These are phyloP conservation scores for Nicotiana paniculata DNA, from an alignment of 257 asterid species.

Conservation along the genomic window DNA sequence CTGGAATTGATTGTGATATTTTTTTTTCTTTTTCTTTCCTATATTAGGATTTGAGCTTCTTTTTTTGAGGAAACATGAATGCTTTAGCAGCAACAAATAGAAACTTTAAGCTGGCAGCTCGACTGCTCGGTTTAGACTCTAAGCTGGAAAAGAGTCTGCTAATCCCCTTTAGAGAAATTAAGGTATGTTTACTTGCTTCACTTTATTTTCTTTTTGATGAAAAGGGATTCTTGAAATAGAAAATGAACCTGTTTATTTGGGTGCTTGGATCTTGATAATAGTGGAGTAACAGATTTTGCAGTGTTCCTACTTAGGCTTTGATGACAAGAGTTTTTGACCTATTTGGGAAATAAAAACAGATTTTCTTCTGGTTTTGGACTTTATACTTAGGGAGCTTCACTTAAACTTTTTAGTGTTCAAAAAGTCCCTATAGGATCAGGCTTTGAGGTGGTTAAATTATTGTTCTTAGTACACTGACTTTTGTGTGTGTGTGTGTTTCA, in stretches of 20 bases:
- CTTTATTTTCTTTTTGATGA: background rate
- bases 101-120: slow-evolving; percentile 82
- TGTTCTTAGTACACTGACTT: background rate
- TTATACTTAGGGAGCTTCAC: background rate
- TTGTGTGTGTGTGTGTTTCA: background rate
- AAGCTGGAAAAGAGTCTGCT: slow-evolving; percentile 82
- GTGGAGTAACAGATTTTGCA: background rate
- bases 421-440: background rate
- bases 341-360: background rate
- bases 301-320: background rate
- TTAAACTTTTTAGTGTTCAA: background rate
- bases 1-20: background rate
- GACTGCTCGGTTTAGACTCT: slow-evolving; percentile 79
- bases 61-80: slow-evolving; percentile 45
- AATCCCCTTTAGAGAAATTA: slow-evolving; percentile 90
- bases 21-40: background rate
- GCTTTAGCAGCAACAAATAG: slow-evolving; percentile 94
- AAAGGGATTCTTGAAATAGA: background rate
- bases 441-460: background rate
- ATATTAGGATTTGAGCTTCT: background rate
- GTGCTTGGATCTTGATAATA: background rate
- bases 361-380: background rate
- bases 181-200: slow-evolving; percentile 32
- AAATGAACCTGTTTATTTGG: background rate
- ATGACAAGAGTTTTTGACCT: background rate